Base-by-base conservation (phyloP, 2,329 filamentous ascomycete genomes). In the Chaetomiaceae sp. region DNA sequence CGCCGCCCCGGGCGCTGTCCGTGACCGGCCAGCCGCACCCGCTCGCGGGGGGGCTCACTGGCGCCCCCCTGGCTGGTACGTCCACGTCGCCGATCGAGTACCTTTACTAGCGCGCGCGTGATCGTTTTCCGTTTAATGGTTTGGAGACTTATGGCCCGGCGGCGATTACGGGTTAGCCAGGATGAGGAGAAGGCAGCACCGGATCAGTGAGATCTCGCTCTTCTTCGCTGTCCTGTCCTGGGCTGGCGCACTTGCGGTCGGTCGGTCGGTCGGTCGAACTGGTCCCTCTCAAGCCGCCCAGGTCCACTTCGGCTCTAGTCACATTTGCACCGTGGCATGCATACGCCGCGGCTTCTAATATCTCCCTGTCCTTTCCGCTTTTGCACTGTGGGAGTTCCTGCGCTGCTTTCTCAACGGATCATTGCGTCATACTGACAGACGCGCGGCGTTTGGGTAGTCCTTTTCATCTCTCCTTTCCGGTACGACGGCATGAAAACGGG, bases 101-200 rank as follows among this genome's bases (percentile, higher is more conserved):
- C 42, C 57, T 65, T 27, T 71, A 68, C 46, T 66, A 71, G 53
- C 66, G 66, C 49, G 55, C 68, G 54, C 64, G 66, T 58, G 69
- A 74, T 48, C 70, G 68, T 44, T 77, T 76, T 52, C 73, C 72
- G 14, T 72, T 71, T 39, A 69, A 64, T 60, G 64, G 65, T 37
- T 54, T 69, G 44, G 73, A 78, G 48, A 59, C 71, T 59, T 70
- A 76, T 62, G 58, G 71, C 45, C 65, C 72, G 36, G 71, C 74
- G 59, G 74, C 74, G 34, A 79, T 71, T 51, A 64, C 63, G 56
- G 64, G 68, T 43, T 69, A 32, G n/a, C n/a, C n/a, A n/a, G 20
- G 18, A 29, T 26, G 15, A 27, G 6, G n/a, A n/a, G n/a, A n/a
- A n/a, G n/a, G n/a, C n/a, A n/a, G n/a, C n/a, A n/a, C n/a, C n/a